Conservation (phyloP, 129 eudicot genomes). For the Oenanthe sinensis region DNA sequence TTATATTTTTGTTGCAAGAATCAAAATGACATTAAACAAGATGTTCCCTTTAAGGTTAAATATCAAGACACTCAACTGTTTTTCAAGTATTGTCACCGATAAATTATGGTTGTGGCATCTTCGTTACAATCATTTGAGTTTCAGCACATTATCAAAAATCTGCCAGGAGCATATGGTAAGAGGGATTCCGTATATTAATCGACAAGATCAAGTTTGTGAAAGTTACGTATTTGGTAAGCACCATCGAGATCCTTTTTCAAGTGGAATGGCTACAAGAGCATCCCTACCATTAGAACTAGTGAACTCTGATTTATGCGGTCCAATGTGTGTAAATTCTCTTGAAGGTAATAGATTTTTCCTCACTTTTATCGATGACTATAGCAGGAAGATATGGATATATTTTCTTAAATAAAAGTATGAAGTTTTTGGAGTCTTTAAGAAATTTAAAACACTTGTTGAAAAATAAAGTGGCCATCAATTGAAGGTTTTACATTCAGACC, state of each 20-base stretch:
- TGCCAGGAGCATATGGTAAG: neutral
- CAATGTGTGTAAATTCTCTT: too few relatives aligned
- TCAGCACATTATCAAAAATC: neutral
- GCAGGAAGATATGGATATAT: too few relatives aligned
- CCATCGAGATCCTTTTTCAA: neutral
- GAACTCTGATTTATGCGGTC: neutral
- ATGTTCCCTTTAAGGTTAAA: neutral
- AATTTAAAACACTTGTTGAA: too few relatives aligned
- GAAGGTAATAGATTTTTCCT: too few relatives aligned
- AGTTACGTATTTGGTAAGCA: neutral
- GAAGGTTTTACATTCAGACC: neutral
- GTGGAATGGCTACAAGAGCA: neutral
- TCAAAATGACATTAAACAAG: neutral
- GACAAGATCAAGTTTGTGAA: neutral
- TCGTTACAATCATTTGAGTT: neutral
- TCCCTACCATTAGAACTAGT: neutral
- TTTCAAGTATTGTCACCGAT: neutral
- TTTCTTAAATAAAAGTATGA: too few relatives aligned
- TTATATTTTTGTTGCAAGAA: neutral
- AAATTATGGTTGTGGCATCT: neutral
- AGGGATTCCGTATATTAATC: neutral
- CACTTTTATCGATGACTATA: too few relatives aligned
- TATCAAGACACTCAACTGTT: neutral
- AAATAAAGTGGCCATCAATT: too few relatives aligned
- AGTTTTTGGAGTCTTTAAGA: too few relatives aligned